Percentiles rank a stretch among this genome's conserved stretches.
phyloP scores from a whole-genome alignment of 2,329 filamentous ascomycete genomes.

The Nemania sp. region DNA sequence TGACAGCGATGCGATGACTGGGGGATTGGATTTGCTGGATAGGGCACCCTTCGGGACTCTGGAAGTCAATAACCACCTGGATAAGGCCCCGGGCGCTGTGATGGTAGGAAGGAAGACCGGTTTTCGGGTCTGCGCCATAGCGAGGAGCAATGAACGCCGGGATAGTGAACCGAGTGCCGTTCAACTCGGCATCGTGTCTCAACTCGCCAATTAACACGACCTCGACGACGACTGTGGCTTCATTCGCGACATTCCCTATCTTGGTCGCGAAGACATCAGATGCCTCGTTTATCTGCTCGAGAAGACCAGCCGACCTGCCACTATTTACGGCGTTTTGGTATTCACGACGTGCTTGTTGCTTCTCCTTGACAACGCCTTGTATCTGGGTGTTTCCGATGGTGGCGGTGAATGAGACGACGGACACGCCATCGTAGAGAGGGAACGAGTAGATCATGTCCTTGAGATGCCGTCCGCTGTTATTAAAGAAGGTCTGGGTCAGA shows the following conservation, averaged over 20 bases:
- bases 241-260: constrained; percentile 20
- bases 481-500: constrained; percentile 22
- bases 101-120: neutral
- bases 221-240: constrained; percentile 12
- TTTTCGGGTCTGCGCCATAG: constrained; percentile 11
- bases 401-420: constrained; percentile 22
- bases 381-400: constrained; percentile 18
- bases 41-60: constrained; percentile 17
- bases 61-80: constrained; percentile 16
- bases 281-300: constrained; percentile 20
- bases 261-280: constrained; percentile 24
- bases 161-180: constrained; percentile 25
- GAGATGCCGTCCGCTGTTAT: constrained; percentile 6
- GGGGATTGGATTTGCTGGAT: constrained; percentile 23
- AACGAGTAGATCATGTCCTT: constrained; percentile 22
- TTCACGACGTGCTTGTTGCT: constrained; percentile 21
- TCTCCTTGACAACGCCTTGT: constrained; percentile 23
- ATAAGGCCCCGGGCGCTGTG: constrained; percentile 4
- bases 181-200: constrained; percentile 19
- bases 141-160: constrained; percentile 25
- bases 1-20: constrained; percentile 22
- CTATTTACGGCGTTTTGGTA: constrained; percentile 15
- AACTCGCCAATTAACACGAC: constrained; percentile 25
- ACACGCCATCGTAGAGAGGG: constrained; percentile 26
- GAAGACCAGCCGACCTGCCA: constrained; percentile 13